Evolutionary conservation across 108 stramenopile species (phyloP).

Genomic region (Stephanodiscus triporus): DNA sequence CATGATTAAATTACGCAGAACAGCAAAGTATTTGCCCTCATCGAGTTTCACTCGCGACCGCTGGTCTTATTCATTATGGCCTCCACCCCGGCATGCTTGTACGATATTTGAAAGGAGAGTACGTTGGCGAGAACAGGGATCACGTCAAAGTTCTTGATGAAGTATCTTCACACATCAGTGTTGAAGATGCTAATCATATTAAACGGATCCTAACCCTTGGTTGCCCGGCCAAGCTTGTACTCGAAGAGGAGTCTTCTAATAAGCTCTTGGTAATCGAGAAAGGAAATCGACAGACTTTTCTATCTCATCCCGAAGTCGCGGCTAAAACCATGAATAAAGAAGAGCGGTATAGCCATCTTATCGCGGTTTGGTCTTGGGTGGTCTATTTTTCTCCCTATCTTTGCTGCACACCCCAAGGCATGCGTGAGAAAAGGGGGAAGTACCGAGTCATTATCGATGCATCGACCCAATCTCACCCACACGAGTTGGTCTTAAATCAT

Average conservation of each 20-base stretch:
- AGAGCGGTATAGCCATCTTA: slow-evolving; percentile 18
- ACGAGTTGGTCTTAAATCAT: background rate
- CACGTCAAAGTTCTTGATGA: background rate
- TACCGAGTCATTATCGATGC: background rate
- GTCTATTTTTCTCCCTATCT: background rate
- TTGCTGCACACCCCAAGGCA: slow-evolving; percentile 9
- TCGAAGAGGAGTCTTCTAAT: background rate
- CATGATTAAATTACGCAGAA: background rate
- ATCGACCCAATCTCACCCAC: background rate
- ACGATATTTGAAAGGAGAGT: background rate
- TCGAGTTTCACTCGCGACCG: background rate
- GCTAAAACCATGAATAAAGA: slow-evolving; percentile 15
- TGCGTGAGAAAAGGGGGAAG: slow-evolving; percentile 4
- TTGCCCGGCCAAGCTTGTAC: background rate
- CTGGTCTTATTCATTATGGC: slow-evolving; percentile 11
- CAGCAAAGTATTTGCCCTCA: background rate
- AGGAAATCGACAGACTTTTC: slow-evolving; percentile 11
- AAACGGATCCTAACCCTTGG: slow-evolving; percentile 8
- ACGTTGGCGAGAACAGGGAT: background rate
- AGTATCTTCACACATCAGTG: background rate
- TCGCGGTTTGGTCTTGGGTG: background rate
- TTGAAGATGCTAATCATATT: slow-evolving; percentile 6
- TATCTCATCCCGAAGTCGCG: slow-evolving; percentile 2
- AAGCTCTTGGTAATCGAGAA: background rate
- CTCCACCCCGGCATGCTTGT: background rate